phyloP scores from a whole-genome alignment of 2,329 filamentous ascomycete genomes.

The Colletotrichum cereale region DNA sequence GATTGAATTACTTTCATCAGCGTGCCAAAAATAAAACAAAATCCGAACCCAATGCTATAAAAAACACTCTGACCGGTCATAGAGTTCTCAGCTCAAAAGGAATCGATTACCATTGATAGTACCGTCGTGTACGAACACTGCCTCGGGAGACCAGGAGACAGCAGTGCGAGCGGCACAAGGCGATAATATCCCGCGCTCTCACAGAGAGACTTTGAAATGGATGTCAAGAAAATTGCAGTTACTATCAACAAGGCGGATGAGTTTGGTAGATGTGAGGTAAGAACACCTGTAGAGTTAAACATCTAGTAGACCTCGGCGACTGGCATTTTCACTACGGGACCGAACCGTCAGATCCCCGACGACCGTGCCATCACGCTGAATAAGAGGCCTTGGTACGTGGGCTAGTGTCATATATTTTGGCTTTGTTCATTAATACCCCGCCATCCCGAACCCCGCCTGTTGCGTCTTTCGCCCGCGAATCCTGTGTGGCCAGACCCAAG shows the following conservation, averaged over 20 bases:
- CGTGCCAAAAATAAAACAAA: no score
- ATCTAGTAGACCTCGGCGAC: not conserved
- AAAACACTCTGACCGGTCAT: no score
- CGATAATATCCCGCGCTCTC: conserved; percentile 4
- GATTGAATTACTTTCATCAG: no score
- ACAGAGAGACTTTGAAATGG: conserved; percentile 24
- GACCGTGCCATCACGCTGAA: not conserved
- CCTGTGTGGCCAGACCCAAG: conserved; percentile 22
- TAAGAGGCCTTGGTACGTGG: not conserved
- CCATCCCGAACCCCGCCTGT: not conserved
- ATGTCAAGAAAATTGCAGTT: not conserved
- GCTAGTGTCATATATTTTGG: not conserved
- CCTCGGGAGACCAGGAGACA: not conserved
- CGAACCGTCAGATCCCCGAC: not conserved
- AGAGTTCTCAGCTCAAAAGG: no score
- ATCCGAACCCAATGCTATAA: no score
- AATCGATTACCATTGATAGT: not conserved
- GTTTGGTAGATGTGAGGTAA: not conserved
- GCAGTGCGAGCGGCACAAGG: no score
- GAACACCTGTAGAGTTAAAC: not conserved
- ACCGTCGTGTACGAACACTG: not conserved
- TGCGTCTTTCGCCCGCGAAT: conserved; percentile 29
- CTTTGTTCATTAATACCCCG: conserved; percentile 18
- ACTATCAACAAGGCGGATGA: not conserved
- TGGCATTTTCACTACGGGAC: not conserved